phyloP scores from a whole-genome alignment of 2,329 filamentous ascomycete species.

The Xylariaceae sp. region DNA sequence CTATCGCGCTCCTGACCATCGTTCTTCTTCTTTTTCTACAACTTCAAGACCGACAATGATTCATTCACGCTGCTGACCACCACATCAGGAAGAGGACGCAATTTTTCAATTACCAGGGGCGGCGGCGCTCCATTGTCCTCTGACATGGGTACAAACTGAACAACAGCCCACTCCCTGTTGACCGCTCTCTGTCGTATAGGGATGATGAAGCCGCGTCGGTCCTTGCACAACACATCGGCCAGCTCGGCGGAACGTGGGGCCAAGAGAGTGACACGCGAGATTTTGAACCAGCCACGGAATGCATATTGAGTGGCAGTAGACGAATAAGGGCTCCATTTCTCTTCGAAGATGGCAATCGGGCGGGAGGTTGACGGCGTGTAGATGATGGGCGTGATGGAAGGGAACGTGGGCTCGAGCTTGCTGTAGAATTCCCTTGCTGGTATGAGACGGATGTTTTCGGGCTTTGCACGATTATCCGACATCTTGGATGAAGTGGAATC shows the following conservation, averaged over 20 bases:
- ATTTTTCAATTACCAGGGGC: constrained; percentile 22
- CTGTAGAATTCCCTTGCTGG: constrained; percentile 12
- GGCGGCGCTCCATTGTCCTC: constrained; percentile 13
- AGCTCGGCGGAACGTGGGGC: constrained; percentile 26
- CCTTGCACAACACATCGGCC: constrained; percentile 24
- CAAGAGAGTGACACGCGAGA: constrained; percentile 23
- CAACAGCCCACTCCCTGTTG: constrained; percentile 23
- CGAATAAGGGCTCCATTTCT: neutral
- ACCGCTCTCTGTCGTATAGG: constrained; percentile 7
- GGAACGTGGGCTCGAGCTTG: constrained; percentile 3
- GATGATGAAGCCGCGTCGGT: constrained; percentile 17
- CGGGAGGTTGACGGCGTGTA: constrained; percentile 17
- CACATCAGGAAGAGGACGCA: constrained; percentile 1
- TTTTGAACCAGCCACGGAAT: constrained; percentile 27
- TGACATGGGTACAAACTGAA: constrained; percentile 23
- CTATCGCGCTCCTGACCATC: neutral
- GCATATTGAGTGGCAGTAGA: constrained; percentile 7
- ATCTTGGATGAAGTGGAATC: neutral
- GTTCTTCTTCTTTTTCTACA: neutral
- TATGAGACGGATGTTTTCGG: constrained; percentile 13
- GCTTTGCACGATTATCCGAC: neutral
- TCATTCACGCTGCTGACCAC: constrained; percentile 12
- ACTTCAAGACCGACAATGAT: constrained; percentile 18
- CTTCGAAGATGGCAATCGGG: constrained; percentile 26
- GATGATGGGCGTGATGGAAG: constrained; percentile 25